Evolutionary conservation across 1,139 yeast species (phyloP).

Genomic region (Sugiyamaella japonica): DNA sequence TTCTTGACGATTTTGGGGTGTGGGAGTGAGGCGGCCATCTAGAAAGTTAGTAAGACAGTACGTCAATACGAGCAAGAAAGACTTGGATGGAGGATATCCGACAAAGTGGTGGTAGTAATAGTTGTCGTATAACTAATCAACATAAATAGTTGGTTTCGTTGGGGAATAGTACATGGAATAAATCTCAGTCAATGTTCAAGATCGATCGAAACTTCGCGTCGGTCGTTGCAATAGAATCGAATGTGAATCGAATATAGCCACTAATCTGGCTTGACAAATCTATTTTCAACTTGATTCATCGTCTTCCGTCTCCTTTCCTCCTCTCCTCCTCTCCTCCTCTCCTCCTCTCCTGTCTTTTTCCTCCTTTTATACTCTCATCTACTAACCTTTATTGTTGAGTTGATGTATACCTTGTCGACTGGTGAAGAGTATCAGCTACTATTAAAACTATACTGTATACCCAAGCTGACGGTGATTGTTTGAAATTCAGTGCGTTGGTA

Average conservation of each 20-base stretch:
- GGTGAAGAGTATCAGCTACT: slow-evolving; percentile 13
- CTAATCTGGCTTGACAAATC: too few species aligned
- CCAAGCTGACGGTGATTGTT: slow-evolving; percentile 3
- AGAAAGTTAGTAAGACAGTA: too few species aligned
- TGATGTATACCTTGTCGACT: slow-evolving; percentile 18
- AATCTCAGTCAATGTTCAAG: neutral
- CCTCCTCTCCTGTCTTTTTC: neutral
- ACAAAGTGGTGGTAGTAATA: slow-evolving; percentile 5
- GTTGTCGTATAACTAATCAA: too few species aligned
- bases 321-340: neutral
- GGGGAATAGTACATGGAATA: too few species aligned
- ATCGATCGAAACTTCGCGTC: too few species aligned
- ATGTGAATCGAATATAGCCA: too few species aligned
- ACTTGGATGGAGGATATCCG: too few species aligned
- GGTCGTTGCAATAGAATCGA: too few species aligned
- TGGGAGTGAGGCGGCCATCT: slow-evolving; percentile 96
- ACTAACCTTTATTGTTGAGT: slow-evolving; percentile 17
- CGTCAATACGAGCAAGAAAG: too few species aligned
- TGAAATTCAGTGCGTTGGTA: slow-evolving; percentile 11
- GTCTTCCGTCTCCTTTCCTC: neutral
- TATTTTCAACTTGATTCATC: too few species aligned
- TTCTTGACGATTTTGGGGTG: slow-evolving; percentile 99
- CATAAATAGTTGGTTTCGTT: too few species aligned
- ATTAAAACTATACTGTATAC: slow-evolving; percentile 6
- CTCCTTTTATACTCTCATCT: slow-evolving; percentile 1